Evolutionary conservation across 1,139 yeast genomes (phyloP), one percentile per base, ranked within the genome.

Genomic region (Candida freyschussii): DNA sequence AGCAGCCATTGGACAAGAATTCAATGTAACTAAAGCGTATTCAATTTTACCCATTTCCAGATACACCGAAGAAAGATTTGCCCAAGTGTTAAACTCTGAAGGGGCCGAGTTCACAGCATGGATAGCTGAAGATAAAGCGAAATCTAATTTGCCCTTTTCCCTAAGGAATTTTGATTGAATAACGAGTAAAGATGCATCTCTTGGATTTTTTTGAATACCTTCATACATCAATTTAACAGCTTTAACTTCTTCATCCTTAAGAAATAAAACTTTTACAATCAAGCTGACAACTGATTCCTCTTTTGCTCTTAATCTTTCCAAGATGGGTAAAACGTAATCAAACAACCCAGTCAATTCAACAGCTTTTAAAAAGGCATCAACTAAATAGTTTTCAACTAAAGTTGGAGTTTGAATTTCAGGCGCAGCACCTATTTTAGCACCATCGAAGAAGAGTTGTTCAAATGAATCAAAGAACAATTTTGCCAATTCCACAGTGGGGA

Each of bases 1-100:
- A 1, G 93, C 75, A 47, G 89, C 82, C 95, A 91, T 87, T 13
- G 98, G 98, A 50, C 96, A 84, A 4, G 96, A 83, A 55, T 91
- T 91, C 47, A 91, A 68, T 0, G 96, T 79, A 39, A 89, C 62
- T 37, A 93, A 68, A 0, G 97, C 95, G 53, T 81, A 80, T 52
- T 83, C 91, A 53, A 78, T 82, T 56, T 91, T 93, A 34, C 79
- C 85, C 43, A 72, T 62, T 39, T 76, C 73, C 28, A 91, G 78
- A 55, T 91, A 86, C 2, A 81, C 79, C 47, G 74, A 70, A 4
- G 89, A 87, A 37, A 93, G 63, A 36, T 72, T 65, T 11, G 84
- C 76, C 99, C 99, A 91, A n/a, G 95, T 74, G 47, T 70, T 71
- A 58, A 86, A 91, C 57, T 91, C 98, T 3, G 95, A 82, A 1